Evolutionary conservation across 1,284 basidiomycete genomes (phyloP), one percentile per base, ranked within the genome.

Genomic region (Fomitopsis palustris): DNA sequence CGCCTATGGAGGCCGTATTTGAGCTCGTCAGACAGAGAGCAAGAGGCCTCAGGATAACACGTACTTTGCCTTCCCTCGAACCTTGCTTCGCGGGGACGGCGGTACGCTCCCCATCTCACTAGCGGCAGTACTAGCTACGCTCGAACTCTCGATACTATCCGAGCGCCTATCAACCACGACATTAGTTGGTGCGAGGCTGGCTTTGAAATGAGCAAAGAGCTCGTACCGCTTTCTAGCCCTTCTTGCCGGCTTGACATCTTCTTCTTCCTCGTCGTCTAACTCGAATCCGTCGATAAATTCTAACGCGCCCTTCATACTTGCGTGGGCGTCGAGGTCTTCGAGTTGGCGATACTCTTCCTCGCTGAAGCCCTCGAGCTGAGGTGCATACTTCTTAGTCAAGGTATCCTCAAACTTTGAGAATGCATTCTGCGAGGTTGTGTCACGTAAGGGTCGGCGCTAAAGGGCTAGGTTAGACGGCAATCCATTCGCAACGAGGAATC

Each of bases 381-480:
- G 76, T 23, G 76, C 77, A 69, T 84, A 93, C 57, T 79, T 77
- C 66, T 86, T 88, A 35, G 74, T 67, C 56, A 94, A 75, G 12
- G 77, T 69, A 4, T 74, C 76, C 57, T 88, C 84, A 73, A 95
- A 93, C 47, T 85, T 83, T 27, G 74, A 74, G 55, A 96, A 78
- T 0, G 90, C 81, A 66, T 92, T 95, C 60, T 85, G 83, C 12
- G 88, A 83, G 0, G 83, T 75, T 0, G 85, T 76, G 62, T 95
- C 92, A 17, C 84, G 79, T 31, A 92, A 75, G 0, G 90, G 90
- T 17, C 86, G 87, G 72, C 88, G 88, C 89, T 93, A 62, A 35
- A 43, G 43, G 14, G 33, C 27, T 43, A 9, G 6, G 19, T 14
- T 4, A 27, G 8, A 12, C n/a, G 17, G 45, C 35, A 52, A 17